These are phyloP conservation scores for Yamadazyma atmosphaerica DNA, from an alignment of 1,139 yeast species.

Conservation along the genomic window DNA sequence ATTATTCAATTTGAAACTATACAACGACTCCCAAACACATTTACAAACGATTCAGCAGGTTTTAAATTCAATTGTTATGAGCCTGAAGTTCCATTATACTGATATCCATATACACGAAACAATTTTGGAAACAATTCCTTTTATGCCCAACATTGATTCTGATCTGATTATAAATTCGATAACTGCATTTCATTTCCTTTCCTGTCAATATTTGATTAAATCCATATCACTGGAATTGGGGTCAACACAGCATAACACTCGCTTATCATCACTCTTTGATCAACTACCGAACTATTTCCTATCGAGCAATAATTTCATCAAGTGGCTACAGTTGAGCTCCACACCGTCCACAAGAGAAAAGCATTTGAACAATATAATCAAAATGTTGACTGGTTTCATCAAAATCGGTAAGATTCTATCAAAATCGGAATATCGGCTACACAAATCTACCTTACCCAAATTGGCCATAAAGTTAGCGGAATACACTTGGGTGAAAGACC, in stretches of 20 bases:
- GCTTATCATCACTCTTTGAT: not conserved
- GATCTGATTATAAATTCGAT: slow-evolving; percentile 21
- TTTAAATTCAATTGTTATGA: slow-evolving; percentile 5
- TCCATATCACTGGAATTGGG: slow-evolving; percentile 22
- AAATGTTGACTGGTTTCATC: slow-evolving; percentile 27
- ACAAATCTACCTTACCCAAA: not conserved
- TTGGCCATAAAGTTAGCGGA: slow-evolving; percentile 7
- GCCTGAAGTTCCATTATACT: not conserved
- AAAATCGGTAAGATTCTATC: slow-evolving; percentile 17
- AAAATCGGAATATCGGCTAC: not conserved
- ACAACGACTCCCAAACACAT: slow-evolving; percentile 16
- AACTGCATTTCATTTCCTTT: slow-evolving; percentile 33
- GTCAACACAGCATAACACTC: slow-evolving; percentile 11
- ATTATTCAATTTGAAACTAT: slow-evolving; percentile 25
- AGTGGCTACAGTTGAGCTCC: slow-evolving; percentile 21
- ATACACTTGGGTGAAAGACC: slow-evolving; percentile 5
- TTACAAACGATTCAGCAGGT: slow-evolving; percentile 13
- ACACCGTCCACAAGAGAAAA: slow-evolving; percentile 6
- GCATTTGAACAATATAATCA: slow-evolving; percentile 17
- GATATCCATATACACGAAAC: not conserved
- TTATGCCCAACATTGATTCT: not conserved
- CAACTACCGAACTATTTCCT: slow-evolving; percentile 20
- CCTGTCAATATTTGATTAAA: slow-evolving; percentile 32
- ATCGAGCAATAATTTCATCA: slow-evolving; percentile 20
- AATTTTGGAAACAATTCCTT: slow-evolving; percentile 4